Evolutionary conservation across 2,329 filamentous ascomycete species (phyloP).

Genomic region (Fusarium mundagurra): DNA sequence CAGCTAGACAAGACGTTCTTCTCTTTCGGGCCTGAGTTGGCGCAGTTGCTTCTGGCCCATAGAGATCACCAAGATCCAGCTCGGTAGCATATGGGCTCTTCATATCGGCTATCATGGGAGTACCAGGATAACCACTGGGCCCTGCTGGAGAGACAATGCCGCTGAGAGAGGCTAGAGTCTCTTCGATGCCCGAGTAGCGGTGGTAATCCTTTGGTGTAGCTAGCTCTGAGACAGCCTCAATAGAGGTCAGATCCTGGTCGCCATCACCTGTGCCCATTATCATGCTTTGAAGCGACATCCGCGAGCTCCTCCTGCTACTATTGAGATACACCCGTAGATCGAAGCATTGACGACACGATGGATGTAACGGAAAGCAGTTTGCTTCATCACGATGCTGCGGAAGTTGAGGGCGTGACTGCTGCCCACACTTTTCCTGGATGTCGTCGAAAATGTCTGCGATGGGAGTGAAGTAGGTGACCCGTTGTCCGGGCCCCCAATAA

Average conservation of each 20-base stretch:
- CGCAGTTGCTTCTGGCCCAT: conserved; percentile 7
- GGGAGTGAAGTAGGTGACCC: conserved; percentile 56
- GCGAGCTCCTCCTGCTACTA: conserved; percentile 54
- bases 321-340: conserved; percentile 53
- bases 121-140: conserved; percentile 32
- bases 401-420: conserved; percentile 52
- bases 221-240: conserved; percentile 53
- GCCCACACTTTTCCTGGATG: conserved; percentile 56
- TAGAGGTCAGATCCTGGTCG: conserved; percentile 53
- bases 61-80: conserved; percentile 49
- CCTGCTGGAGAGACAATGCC: conserved; percentile 38
- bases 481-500: conserved; percentile 54
- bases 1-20: neutral
- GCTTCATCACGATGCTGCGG: conserved; percentile 54
- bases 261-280: conserved; percentile 49
- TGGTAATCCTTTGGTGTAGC: conserved; percentile 53
- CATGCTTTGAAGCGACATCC: conserved; percentile 55
- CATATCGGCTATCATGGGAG: conserved; percentile 47
- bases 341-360: conserved; percentile 54
- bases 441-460: conserved; percentile 57
- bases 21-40: conserved; percentile 34
- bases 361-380: conserved; percentile 53
- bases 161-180: conserved; percentile 48
- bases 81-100: conserved; percentile 53
- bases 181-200: conserved; percentile 49